Evolutionary conservation across 129 eudicot species (phyloP), one percentile per base, ranked within the genome.

Genomic region (Kitagawia praeruptora): DNA sequence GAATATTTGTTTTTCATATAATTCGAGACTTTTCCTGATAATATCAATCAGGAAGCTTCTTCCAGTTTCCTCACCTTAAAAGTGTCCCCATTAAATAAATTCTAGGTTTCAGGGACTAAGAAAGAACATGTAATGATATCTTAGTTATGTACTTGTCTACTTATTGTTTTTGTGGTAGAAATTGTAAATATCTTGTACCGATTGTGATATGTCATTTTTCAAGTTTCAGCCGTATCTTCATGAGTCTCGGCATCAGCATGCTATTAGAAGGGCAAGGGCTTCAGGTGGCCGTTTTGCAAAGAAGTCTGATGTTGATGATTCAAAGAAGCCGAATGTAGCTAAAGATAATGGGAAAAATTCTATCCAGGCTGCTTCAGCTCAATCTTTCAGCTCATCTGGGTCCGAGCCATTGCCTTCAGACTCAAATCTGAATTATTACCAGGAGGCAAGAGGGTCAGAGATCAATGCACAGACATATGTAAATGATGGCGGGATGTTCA

Each of bases 171-270:
- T 25, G 40, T 66, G 71, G 40, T 66, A 58, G 19, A 66, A 31
- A 13, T 67, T 31, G 73, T 13, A 31, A 8, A 1, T 67, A 67
- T 67, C 8, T 67, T 61, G 34, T 25, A n/a, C 13, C 34, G 34
- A 14, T 31, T 31, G 14, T 67, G 58, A 40, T 21, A 1, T 75
- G 39, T 18, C 47, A 6, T 39, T 58, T 72, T 58, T 12, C 46
- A 27, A 21, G 31, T n/a, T 78, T 53, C 89, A 91, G 98, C 98
- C 98, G 25, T 93, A 93, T 87, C 98, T 93, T 75, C 98, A 93
- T 42, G 98, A 93, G 78, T 93, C 98, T 44, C 86, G 98, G 51
- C 98, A 93, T 75, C 98, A 93, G 83, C 98, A 93, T 56, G 98
- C 98, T 3, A 78, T 93, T 85, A 86, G 97, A 83, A 89, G 98